These are phyloP conservation scores for Chaetomiaceae sp. DNA, from an alignment of 2,329 filamentous ascomycete genomes.

Conservation along the genomic window DNA sequence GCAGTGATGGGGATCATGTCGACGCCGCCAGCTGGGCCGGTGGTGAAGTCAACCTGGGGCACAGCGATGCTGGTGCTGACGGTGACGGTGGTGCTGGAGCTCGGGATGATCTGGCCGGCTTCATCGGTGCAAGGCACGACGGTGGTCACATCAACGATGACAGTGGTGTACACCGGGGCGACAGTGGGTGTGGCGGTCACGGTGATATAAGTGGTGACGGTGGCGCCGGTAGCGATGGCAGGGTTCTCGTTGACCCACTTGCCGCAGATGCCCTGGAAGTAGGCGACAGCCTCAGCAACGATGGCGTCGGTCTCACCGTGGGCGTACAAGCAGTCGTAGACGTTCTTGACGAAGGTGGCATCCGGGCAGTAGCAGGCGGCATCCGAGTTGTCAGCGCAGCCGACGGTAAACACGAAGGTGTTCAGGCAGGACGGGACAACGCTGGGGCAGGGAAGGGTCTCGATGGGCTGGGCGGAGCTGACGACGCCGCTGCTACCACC, in stretches of 20 bases:
- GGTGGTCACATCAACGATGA: conserved; percentile 48
- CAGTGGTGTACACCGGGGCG: conserved; percentile 42
- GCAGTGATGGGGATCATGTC: conserved; percentile 40
- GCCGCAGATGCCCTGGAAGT: conserved; percentile 90
- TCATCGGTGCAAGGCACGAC: conserved; percentile 47
- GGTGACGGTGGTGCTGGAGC: conserved; percentile 46
- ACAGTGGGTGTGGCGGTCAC: conserved; percentile 42
- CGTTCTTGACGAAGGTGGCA: conserved; percentile 67
- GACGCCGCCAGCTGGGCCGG: conserved; percentile 35
- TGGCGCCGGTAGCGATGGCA: conserved; percentile 73
- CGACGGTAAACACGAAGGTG: conserved; percentile 73
- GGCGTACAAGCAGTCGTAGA: conserved; percentile 77
- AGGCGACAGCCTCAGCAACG: conserved; percentile 67
- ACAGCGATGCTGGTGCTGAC: conserved; percentile 48
- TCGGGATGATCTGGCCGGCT: conserved; percentile 44
- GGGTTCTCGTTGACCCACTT: conserved; percentile 71
- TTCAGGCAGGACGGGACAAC: conserved; percentile 86
- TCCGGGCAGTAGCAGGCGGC: conserved; percentile 82
- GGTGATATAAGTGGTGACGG: conserved; percentile 57
- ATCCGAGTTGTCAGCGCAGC: conserved; percentile 82
- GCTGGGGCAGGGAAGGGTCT: conserved; percentile 56
- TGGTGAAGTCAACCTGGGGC: conserved; percentile 50
- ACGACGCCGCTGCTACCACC: conserved; percentile 29
- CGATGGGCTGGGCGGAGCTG: conserved; percentile 31
- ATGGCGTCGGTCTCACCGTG: conserved; percentile 65